phyloP scores from a whole-genome alignment of 1,284 basidiomycete genomes.

The Irpex lacteus region DNA sequence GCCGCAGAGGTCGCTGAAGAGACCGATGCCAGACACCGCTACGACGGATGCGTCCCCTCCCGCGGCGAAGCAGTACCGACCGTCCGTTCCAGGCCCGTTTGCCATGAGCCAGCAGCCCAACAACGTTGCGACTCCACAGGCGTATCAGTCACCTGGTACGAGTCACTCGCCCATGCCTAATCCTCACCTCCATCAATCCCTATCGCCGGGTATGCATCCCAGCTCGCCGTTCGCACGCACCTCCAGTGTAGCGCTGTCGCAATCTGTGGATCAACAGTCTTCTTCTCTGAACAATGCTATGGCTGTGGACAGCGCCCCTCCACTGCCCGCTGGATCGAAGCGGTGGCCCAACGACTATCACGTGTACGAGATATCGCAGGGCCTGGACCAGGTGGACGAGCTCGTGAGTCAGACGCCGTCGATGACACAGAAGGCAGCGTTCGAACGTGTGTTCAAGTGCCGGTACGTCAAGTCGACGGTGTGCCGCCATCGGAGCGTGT shows the following conservation, averaged over 20 bases:
- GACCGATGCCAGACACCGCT: slow-evolving; percentile 6
- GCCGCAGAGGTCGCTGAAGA: slow-evolving; percentile 1
- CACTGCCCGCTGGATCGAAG: slow-evolving; percentile 52
- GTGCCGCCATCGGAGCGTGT: slow-evolving; percentile 62
- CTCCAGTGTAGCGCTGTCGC: not conserved
- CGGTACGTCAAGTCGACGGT: slow-evolving; percentile 70
- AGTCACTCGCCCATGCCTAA: slow-evolving; percentile 1
- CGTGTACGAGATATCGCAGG: slow-evolving; percentile 55
- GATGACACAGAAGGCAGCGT: slow-evolving; percentile 55
- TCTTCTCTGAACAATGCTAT: not conserved
- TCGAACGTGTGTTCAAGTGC: slow-evolving; percentile 62
- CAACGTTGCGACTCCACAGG: not conserved
- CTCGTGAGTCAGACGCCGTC: slow-evolving; percentile 40
- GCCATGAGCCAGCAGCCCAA: not conserved
- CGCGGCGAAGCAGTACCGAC: slow-evolving; percentile 20
- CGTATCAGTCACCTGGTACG: slow-evolving; percentile 3
- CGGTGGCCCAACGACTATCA: slow-evolving; percentile 73
- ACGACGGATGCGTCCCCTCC: slow-evolving; percentile 11
- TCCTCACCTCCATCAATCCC: slow-evolving; percentile 9
- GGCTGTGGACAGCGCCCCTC: slow-evolving; percentile 20
- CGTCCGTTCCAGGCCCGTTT: not conserved
- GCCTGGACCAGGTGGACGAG: slow-evolving; percentile 54
- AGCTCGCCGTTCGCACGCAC: not conserved
- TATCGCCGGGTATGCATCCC: slow-evolving; percentile 1
- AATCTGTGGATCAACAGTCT: not conserved